Evolutionary conservation across 1,139 yeast species (phyloP), one percentile per base, ranked within the genome.

Genomic region (Scheffersomyces insectosa): DNA sequence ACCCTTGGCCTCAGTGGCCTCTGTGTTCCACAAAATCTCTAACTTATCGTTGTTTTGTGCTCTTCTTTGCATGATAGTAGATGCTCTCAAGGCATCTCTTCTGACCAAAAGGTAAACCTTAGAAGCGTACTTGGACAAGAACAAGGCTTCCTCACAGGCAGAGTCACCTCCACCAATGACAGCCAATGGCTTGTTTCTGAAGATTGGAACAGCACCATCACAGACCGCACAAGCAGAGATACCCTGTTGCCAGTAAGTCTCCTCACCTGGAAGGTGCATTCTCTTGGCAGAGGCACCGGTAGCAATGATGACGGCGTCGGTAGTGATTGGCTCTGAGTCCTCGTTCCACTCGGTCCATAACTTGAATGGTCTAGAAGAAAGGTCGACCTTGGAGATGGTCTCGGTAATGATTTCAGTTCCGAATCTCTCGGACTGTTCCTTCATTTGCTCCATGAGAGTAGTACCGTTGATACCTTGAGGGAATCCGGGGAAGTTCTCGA

Each of bases 151-250:
- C 74, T 93, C 99, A 71, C 98, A 95, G 27, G 99, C 99, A 52
- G 97, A 90, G 70, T 93, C 99, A 66, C 99, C 99, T 56, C 99
- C 99, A 49, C 99, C 99, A 57, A 93, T 76, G 45, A 93, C 99
- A 13, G 97, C 98, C 62, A 93, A 80, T 35, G 99, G 98, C 71
- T 90, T 88, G 77, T 93, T 88, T 79, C 98, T 86, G 77, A 93
- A 93, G 60, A 93, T 90, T 59, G 99, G 99, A 37, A 93, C 96
- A 31, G 99, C 99, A 68, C 99, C 99, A 65, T 93, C 99, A 74
- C 99, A 93, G 49, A 93, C 99, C 40, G 99, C 99, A 78, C 99
- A 93, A 15, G 99, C 99, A 53, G 96, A 88, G 56, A 93, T 93
- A 66, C 99, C 99, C 66, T 87, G 88, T 77, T 93, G 99, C 99